Evolutionary conservation across 805 yeast genomes (phyloP).

Genomic region (Hanseniaspora guilliermondii): DNA sequence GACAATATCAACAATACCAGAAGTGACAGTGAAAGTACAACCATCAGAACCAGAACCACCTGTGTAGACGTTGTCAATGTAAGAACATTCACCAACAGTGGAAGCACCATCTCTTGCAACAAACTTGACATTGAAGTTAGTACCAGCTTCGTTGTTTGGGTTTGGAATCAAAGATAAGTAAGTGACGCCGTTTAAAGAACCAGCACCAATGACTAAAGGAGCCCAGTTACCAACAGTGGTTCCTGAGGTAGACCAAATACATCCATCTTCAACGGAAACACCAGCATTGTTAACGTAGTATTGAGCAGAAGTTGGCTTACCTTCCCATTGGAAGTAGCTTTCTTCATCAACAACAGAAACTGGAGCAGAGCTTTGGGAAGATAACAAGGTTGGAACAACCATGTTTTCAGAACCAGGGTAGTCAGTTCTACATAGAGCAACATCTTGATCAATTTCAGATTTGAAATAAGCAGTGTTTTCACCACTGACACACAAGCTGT

Average conservation of each 20-base stretch:
- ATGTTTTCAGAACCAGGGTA: conserved; percentile 75
- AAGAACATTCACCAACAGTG: conserved; percentile 60
- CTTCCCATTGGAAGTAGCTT: conserved; percentile 50
- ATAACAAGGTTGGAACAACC: conserved; percentile 58
- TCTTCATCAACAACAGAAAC: conserved; percentile 50
- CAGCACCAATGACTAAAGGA: conserved; percentile 68
- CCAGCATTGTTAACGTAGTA: conserved; percentile 70
- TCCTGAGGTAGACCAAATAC: conserved; percentile 55
- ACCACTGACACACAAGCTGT: conserved; percentile 58
- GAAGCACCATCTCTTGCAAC: conserved; percentile 53
- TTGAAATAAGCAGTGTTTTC: conserved; percentile 41
- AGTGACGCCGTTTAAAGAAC: conserved; percentile 46
- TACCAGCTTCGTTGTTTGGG: conserved; percentile 48
- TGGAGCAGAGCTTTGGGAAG: conserved; percentile 31
- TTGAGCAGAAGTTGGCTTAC: conserved; percentile 55
- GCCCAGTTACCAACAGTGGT: conserved; percentile 68
- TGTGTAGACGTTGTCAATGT: conserved; percentile 62
- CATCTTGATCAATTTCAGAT: conserved; percentile 38
- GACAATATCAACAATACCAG: conserved; percentile 51
- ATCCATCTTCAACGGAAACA: conserved; percentile 53
- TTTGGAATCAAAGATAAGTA: conserved; percentile 66
- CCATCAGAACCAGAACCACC: conserved; percentile 56
- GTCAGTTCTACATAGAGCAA: conserved; percentile 66
- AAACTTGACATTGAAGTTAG: conserved; percentile 62
- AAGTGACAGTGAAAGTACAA: conserved; percentile 59